These are phyloP conservation scores for Nicotiana tabacum DNA, from an alignment of 257 asterid species.

Conservation along the genomic window DNA sequence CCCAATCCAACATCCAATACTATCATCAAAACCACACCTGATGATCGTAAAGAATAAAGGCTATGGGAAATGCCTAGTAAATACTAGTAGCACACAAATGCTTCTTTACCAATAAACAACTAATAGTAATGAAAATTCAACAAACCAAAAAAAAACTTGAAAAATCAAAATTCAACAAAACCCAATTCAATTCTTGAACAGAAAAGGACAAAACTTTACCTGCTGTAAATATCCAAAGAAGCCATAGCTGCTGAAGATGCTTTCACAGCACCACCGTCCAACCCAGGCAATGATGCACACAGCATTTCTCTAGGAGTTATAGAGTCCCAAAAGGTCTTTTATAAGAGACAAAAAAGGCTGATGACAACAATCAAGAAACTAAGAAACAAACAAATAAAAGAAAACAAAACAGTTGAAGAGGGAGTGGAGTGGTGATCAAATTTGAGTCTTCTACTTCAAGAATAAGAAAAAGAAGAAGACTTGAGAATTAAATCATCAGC, in stretches of 20 bases:
- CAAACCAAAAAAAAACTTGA: slow-evolving; percentile 8
- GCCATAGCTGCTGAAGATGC: slow-evolving; percentile 29
- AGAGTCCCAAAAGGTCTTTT: slow-evolving; percentile 14
- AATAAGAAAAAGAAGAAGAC: slow-evolving; percentile 18
- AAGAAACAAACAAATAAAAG: neutral
- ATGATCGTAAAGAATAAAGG: slow-evolving; percentile 61
- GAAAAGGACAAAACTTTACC: slow-evolving; percentile 38
- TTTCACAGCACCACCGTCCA: slow-evolving; percentile 24
- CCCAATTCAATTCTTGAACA: slow-evolving; percentile 12
- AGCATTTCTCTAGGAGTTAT: slow-evolving; percentile 24
- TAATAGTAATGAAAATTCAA: slow-evolving; percentile 1
- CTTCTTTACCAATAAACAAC: slow-evolving; percentile 36
- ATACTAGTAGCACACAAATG: slow-evolving; percentile 29
- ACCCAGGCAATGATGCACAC: slow-evolving; percentile 41
- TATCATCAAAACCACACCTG: slow-evolving; percentile 64
- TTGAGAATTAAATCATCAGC: slow-evolving; percentile 26
- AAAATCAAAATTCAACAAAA: slow-evolving; percentile 4
- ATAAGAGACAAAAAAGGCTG: slow-evolving; percentile 15
- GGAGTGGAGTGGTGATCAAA: slow-evolving; percentile 17
- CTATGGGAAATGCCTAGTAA: slow-evolving; percentile 52
- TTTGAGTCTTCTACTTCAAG: slow-evolving; percentile 27
- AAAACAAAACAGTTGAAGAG: neutral
- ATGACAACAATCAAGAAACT: slow-evolving; percentile 24
- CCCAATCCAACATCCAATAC: slow-evolving; percentile 55
- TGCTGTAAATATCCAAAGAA: slow-evolving; percentile 34